Evolutionary conservation across 768 basidiomycete genomes (phyloP).

Genomic region (Serpula lacrymans): DNA sequence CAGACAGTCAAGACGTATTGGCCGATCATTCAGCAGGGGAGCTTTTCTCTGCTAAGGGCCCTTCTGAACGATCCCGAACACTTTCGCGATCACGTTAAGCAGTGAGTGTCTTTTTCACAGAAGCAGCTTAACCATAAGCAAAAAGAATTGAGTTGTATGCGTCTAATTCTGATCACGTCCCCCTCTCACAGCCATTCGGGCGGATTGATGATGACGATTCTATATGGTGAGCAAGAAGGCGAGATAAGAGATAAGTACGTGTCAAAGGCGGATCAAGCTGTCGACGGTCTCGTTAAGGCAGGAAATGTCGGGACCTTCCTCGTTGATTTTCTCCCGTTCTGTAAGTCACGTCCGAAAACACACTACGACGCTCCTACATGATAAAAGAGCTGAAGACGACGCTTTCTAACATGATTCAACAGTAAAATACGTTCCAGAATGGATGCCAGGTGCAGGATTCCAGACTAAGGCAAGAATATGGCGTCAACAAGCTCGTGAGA

Average conservation of each 20-base stretch:
- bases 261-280: conserved; percentile 35
- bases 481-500: conserved; percentile 26
- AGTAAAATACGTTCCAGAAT: conserved; percentile 48
- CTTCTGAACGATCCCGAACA: too few relatives aligned
- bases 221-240: neutral
- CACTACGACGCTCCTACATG: neutral
- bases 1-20: too few relatives aligned
- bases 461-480: conserved; percentile 44
- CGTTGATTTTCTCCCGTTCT: conserved; percentile 33
- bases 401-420: neutral
- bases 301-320: conserved; percentile 43
- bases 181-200: neutral
- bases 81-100: too few relatives aligned
- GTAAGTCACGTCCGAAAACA: conserved; percentile 23
- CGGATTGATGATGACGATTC: neutral
- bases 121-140: too few relatives aligned
- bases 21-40: too few relatives aligned
- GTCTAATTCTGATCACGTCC: too few relatives aligned
- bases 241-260: conserved; percentile 38
- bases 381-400: neutral
- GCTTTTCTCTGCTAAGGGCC: too few relatives aligned
- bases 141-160: too few relatives aligned
- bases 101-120: too few relatives aligned
- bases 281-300: conserved; percentile 32
- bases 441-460: conserved; percentile 47